phyloP scores from a whole-genome alignment of 1,284 basidiomycete genomes.

The Cryptococcus amylolentus region DNA sequence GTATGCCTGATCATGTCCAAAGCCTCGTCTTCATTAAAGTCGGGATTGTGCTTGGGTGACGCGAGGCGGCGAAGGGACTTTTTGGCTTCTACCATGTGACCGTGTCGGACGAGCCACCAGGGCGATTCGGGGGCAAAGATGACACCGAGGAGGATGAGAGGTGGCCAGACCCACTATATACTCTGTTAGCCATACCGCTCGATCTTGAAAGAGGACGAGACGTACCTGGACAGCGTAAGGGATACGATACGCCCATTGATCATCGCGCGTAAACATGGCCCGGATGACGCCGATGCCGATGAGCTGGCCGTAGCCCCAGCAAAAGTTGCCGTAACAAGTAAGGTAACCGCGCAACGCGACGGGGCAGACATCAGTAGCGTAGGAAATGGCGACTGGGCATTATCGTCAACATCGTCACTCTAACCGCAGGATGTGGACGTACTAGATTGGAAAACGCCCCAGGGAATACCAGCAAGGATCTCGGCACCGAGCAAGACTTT shows the following conservation, averaged over 20 bases:
- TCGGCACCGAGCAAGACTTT: conserved; percentile 35
- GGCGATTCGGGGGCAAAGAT: conserved; percentile 35
- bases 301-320: conserved; percentile 45
- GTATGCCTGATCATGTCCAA: conserved; percentile 51
- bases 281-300: conserved; percentile 47
- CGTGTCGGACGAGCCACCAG: conserved; percentile 43
- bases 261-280: conserved; percentile 31
- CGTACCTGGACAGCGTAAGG: conserved; percentile 38
- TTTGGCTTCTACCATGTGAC: conserved; percentile 52
- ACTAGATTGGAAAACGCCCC: not conserved
- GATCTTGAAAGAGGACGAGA: not conserved
- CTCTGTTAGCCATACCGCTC: not conserved
- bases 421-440: not conserved
- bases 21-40: conserved; percentile 48
- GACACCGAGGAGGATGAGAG: conserved; percentile 39
- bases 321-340: conserved; percentile 44
- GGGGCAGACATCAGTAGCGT: conserved; percentile 47
- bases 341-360: conserved; percentile 45
- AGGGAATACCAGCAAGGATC: conserved; percentile 28
- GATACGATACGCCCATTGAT: conserved; percentile 36
- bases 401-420: not conserved
- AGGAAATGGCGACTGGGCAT: conserved; percentile 22
- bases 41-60: conserved; percentile 32
- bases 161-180: conserved; percentile 38
- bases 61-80: conserved; percentile 47